A percentile compares a stretch with the other conserved stretches of the same genome.
Conservation (phyloP, 495 filamentous ascomycete species). For the Terfezia boudieri region DNA sequence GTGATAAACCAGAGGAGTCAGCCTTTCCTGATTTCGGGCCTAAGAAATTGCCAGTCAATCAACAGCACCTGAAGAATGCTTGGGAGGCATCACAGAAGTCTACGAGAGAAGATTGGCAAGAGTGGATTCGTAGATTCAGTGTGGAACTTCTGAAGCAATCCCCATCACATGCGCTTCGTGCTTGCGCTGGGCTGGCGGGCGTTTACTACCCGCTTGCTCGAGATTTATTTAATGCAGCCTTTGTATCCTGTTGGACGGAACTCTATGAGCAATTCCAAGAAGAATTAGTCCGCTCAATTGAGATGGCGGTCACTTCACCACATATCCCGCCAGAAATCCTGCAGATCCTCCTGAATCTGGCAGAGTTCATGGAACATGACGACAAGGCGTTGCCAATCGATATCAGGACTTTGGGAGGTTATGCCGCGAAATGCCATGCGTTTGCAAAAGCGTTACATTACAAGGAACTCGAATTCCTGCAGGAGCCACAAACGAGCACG, state of each 20-base stretch:
- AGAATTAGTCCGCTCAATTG: slow-evolving; percentile 82
- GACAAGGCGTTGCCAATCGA: slow-evolving; percentile 96
- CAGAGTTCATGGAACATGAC: slow-evolving; percentile 99
- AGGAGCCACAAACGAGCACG: slow-evolving; percentile 85
- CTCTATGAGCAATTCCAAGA: slow-evolving; percentile 88
- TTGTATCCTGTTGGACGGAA: slow-evolving; percentile 97
- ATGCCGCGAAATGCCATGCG: slow-evolving; percentile 85
- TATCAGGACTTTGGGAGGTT: slow-evolving; percentile 74
- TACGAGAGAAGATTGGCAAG: slow-evolving; percentile 93
- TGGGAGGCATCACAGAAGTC: slow-evolving; percentile 94
- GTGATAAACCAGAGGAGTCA: slow-evolving; percentile 52
- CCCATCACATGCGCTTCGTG: slow-evolving; percentile 77
- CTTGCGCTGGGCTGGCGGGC: slow-evolving; percentile 75
- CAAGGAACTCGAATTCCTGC: slow-evolving; percentile 94
- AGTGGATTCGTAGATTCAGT: slow-evolving; percentile 94
- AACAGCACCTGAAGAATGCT: slow-evolving; percentile 87
- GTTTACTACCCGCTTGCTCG: slow-evolving; percentile 79
- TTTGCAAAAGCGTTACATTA: slow-evolving; percentile 97
- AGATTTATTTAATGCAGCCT: slow-evolving; percentile 92
- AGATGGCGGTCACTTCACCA: slow-evolving; percentile 76
- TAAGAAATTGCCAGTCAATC: slow-evolving; percentile 89
- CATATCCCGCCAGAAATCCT: slow-evolving; percentile 89
- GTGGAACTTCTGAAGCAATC: slow-evolving; percentile 89
- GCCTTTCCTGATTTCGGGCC: slow-evolving; percentile 60
- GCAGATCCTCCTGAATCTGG: slow-evolving; percentile 83